Percentiles rank a stretch among this genome's conserved stretches.
Evolutionary conservation across 2,329 filamentous ascomycete genomes (phyloP).

Genomic region (Talaromyces sp.): DNA sequence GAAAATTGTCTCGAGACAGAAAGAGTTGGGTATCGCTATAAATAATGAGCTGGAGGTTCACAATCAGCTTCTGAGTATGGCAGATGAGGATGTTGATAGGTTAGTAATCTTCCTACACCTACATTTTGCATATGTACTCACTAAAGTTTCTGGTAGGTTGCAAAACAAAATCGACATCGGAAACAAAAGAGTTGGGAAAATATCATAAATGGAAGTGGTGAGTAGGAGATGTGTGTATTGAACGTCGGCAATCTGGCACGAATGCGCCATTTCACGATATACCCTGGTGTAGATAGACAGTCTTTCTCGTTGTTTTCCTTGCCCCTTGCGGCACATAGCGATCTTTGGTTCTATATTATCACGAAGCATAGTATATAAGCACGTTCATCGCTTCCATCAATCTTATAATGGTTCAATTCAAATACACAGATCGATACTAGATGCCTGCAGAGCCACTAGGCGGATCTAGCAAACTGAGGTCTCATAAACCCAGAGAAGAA

Average conservation of each 20-base stretch:
- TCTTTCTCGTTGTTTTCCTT: not conserved
- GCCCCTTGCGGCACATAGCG: not conserved
- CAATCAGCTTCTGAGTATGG: constrained; percentile 56
- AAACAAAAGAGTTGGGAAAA: constrained; percentile 46
- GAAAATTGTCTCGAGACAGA: constrained; percentile 57
- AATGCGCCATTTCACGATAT: not conserved
- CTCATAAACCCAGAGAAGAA: not conserved
- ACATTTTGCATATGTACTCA: not conserved
- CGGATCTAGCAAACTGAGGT: not conserved
- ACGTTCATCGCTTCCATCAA: not conserved
- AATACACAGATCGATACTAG: not conserved
- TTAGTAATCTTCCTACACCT: constrained; percentile 25
- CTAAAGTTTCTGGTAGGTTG: constrained; percentile 21
- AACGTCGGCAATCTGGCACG: not conserved
- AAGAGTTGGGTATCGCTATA: constrained; percentile 60
- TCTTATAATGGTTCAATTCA: not conserved
- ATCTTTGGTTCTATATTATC: not conserved
- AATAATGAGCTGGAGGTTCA: constrained; percentile 61
- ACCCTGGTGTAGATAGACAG: not conserved
- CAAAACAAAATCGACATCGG: constrained; percentile 47
- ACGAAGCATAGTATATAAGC: not conserved
- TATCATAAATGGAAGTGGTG: constrained; percentile 34
- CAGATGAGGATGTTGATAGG: constrained; percentile 57
- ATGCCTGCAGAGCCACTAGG: not conserved
- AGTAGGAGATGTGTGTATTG: not conserved